phyloP scores from a whole-genome alignment of 192 early-diverging fungal genomes.

The Backusella tarrabulga region DNA sequence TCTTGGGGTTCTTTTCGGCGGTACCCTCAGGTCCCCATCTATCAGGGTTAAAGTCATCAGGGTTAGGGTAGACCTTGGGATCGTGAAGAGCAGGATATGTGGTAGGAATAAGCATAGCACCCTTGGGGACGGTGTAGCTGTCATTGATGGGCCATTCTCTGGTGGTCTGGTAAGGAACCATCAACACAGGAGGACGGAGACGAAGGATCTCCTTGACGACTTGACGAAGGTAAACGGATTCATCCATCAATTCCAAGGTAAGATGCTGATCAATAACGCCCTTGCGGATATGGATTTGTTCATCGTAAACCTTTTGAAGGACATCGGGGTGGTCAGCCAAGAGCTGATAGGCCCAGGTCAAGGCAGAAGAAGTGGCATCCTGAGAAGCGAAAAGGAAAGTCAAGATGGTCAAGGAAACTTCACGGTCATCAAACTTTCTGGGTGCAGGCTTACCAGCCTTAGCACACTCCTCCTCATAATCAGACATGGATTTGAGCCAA shows the following conservation, averaged over 20 bases:
- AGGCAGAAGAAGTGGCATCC: slow-evolving; percentile 45
- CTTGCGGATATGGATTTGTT: slow-evolving; percentile 30
- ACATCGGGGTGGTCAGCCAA: slow-evolving; percentile 46
- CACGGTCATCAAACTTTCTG: slow-evolving; percentile 37
- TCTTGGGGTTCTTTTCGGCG: slow-evolving; percentile 40
- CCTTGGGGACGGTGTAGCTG: slow-evolving; percentile 39
- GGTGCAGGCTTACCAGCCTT: slow-evolving; percentile 19
- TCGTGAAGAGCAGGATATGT: slow-evolving; percentile 43
- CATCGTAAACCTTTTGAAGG: slow-evolving; percentile 33
- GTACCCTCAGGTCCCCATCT: slow-evolving; percentile 34
- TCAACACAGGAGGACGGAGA: slow-evolving; percentile 41
- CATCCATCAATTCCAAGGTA: slow-evolving; percentile 34
- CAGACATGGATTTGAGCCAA: slow-evolving; percentile 35
- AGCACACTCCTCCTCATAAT: slow-evolving; percentile 23
- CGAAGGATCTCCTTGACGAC: slow-evolving; percentile 40
- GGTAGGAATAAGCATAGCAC: slow-evolving; percentile 42
- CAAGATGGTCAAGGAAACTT: slow-evolving; percentile 41
- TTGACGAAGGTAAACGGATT: slow-evolving; percentile 33
- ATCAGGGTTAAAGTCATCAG: slow-evolving; percentile 39
- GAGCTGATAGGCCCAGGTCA: slow-evolving; percentile 46
- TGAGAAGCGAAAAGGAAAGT: slow-evolving; percentile 47
- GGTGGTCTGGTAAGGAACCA: slow-evolving; percentile 40
- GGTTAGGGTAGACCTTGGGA: slow-evolving; percentile 35
- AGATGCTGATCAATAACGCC: slow-evolving; percentile 15
- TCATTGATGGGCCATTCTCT: slow-evolving; percentile 31